These are phyloP conservation scores for Candida patagonica DNA, from an alignment of 805 yeast species.

Conservation along the genomic window DNA sequence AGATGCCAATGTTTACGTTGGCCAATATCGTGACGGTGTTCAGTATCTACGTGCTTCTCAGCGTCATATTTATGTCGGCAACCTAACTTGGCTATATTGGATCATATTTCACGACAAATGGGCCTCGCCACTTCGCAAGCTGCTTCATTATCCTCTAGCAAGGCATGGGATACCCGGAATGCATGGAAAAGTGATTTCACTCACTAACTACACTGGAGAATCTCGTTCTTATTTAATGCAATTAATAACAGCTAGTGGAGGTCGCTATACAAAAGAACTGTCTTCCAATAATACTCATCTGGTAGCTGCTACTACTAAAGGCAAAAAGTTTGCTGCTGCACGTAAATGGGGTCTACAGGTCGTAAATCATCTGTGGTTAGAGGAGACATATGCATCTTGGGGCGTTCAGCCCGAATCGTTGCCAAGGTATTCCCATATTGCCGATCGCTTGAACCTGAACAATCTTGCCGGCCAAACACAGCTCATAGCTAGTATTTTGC, in stretches of 20 bases:
- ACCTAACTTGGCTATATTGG: conserved; percentile 66
- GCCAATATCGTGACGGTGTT: conserved; percentile 51
- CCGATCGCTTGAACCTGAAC: conserved; percentile 33
- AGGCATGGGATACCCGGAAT: conserved; percentile 43
- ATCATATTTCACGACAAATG: conserved; percentile 48
- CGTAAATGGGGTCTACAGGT: conserved; percentile 55
- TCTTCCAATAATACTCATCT: conserved; percentile 61
- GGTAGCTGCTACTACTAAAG: conserved; percentile 55
- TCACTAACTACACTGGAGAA: conserved; percentile 80
- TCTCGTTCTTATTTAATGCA: conserved; percentile 63
- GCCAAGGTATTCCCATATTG: conserved; percentile 41
- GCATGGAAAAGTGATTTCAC: conserved; percentile 46
- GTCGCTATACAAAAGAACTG: conserved; percentile 56
- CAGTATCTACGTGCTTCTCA: conserved; percentile 41
- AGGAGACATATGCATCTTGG: conserved; percentile 66
- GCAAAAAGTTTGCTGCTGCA: conserved; percentile 72
- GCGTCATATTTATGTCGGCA: conserved; percentile 44
- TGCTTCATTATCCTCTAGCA: conserved; percentile 67
- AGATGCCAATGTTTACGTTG: conserved; percentile 44
- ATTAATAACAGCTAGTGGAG: conserved; percentile 63
- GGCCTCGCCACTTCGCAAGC: conserved; percentile 43
- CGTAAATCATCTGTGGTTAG: conserved; percentile 83
- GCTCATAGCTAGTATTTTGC: conserved; percentile 35
- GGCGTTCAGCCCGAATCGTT: conserved; percentile 35
- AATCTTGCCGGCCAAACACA: conserved; percentile 46